Conservation (phyloP, 305 asterid genomes). For the Coffea humblotiana region DNA sequence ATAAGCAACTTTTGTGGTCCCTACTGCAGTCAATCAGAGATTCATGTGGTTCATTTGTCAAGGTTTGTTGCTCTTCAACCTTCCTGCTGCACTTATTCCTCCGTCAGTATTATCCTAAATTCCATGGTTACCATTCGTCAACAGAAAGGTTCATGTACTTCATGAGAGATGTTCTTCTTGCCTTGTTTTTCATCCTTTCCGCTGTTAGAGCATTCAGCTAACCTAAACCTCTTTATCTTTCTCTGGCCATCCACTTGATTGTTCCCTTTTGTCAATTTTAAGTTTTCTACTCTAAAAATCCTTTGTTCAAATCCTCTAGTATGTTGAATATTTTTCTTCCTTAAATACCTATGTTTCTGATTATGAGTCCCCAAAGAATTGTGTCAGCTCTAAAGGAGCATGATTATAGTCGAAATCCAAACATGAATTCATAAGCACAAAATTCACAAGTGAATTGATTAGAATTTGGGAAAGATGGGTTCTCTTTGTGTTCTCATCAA, state of each 20-base stretch:
- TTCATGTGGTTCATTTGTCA: constrained; percentile 16
- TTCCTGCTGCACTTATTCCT: constrained; percentile 28
- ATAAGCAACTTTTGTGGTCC: constrained; percentile 21
- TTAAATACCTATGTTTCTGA: not conserved
- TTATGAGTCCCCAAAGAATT: not conserved
- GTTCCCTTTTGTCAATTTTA: not conserved
- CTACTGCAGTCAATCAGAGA: constrained; percentile 18
- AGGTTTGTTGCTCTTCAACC: constrained; percentile 20
- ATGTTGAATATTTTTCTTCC: not conserved
- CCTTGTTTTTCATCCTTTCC: not conserved
- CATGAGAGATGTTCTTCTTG: not conserved
- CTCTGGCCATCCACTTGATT: not conserved
- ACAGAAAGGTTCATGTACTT: not conserved
- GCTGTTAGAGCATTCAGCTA: not conserved
- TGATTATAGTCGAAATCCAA: not conserved
- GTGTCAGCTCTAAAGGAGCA: not conserved
- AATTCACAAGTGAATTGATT: not conserved
- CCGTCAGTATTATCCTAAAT: constrained; percentile 23
- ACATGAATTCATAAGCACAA: not conserved
- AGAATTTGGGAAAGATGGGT: not conserved
- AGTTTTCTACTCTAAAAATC: not conserved
- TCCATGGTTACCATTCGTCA: constrained; percentile 1
- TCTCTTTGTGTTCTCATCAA: not conserved
- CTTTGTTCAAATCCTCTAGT: not conserved
- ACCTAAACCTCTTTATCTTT: not conserved